Evolutionary conservation across 257 asterid species (phyloP).

Genomic region (Lycium ferocissimum): DNA sequence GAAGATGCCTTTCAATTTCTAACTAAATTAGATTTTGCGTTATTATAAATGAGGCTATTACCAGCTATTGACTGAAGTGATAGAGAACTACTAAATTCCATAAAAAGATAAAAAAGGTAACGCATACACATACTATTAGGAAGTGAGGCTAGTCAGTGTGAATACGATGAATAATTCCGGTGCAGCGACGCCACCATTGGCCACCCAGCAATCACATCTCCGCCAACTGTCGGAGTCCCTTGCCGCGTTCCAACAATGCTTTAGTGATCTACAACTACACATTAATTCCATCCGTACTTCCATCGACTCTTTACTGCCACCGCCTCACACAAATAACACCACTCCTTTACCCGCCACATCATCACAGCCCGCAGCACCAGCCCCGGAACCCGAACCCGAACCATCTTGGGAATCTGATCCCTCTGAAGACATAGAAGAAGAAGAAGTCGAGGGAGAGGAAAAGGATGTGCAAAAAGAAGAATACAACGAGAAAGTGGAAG

Average conservation of each 20-base stretch:
- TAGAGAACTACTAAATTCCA: no score
- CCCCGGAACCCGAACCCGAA: neutral
- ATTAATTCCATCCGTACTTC: slow-evolving; percentile 54
- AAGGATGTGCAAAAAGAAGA: slow-evolving; percentile 25
- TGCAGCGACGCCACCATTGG: no score
- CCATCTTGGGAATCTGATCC: neutral
- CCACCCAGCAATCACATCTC: slow-evolving; percentile 26
- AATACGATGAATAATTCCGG: no score
- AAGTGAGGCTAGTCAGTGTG: no score
- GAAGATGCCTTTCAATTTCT: no score
- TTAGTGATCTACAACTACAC: slow-evolving; percentile 62
- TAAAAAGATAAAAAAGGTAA: no score
- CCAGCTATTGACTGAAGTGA: no score
- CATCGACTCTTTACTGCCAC: slow-evolving; percentile 32
- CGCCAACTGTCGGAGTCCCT: slow-evolving; percentile 57
- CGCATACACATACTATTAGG: no score
- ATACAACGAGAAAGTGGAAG: slow-evolving; percentile 16
- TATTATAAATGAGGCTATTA: no score
- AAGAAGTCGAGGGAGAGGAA: neutral
- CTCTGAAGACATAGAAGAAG: no score
- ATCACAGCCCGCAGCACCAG: neutral
- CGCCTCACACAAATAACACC: slow-evolving; percentile 18
- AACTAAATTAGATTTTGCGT: no score
- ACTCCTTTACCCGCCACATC: slow-evolving; percentile 22
- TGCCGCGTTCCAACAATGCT: slow-evolving; percentile 57